Evolutionary conservation across 2,329 filamentous ascomycete species (phyloP).

Genomic region (Colletotrichum sp.): DNA sequence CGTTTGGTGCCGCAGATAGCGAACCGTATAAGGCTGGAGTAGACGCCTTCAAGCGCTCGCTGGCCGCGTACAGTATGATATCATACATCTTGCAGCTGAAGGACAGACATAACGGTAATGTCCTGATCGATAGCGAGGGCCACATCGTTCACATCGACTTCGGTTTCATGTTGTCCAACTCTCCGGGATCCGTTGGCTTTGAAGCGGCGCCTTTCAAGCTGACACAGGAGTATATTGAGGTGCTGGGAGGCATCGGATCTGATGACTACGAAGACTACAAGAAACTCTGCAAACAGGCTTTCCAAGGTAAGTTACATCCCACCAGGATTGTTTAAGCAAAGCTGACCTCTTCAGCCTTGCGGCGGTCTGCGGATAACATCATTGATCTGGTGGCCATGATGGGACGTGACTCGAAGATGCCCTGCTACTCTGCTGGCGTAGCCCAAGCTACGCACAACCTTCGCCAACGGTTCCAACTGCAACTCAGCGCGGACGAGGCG

Average conservation of each 20-base stretch:
- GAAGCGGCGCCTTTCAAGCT: conserved; percentile 89
- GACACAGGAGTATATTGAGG: conserved; percentile 85
- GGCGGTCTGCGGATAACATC: conserved; percentile 79
- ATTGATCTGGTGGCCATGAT: conserved; percentile 86
- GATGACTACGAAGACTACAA: conserved; percentile 79
- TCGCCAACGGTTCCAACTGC: conserved; percentile 79
- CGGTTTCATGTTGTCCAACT: conserved; percentile 89
- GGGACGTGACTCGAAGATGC: conserved; percentile 84
- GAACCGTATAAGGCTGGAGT: conserved; percentile 74
- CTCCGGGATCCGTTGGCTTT: conserved; percentile 82
- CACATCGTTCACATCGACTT: conserved; percentile 92
- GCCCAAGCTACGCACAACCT: conserved; percentile 72
- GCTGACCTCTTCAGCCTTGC: conserved; percentile 58
- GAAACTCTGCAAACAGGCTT: conserved; percentile 80
- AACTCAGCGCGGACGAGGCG: conserved; percentile 82
- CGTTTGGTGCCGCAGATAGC: conserved; percentile 74
- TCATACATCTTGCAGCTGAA: conserved; percentile 86
- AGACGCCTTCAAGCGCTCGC: conserved; percentile 80
- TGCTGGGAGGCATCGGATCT: conserved; percentile 75
- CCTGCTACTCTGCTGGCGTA: conserved; percentile 80
- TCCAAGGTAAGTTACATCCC: conserved; percentile 66
- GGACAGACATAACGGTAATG: conserved; percentile 86
- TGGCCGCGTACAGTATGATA: conserved; percentile 86
- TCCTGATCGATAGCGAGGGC: conserved; percentile 83
- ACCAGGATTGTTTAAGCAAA: background rate